Percentiles rank a stretch among this genome's conserved stretches.
These are phyloP conservation scores for Lecanicillium sp. DNA, from an alignment of 2,329 filamentous ascomycete species.

Conservation along the genomic window DNA sequence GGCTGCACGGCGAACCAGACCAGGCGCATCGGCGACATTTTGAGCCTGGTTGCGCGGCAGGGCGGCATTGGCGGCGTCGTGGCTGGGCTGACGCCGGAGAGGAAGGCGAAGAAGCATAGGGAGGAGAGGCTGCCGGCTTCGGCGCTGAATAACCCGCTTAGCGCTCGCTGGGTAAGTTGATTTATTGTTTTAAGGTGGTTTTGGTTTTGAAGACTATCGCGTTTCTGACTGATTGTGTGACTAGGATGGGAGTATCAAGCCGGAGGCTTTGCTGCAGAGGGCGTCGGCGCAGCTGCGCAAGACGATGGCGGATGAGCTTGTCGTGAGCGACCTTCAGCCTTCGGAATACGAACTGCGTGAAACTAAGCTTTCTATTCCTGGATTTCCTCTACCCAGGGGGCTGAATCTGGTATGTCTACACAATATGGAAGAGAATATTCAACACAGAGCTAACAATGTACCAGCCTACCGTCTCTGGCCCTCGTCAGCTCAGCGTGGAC, in stretches of 20 bases:
- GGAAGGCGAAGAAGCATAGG: background rate
- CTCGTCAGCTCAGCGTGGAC: constrained; percentile 16
- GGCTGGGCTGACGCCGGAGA: constrained; percentile 4
- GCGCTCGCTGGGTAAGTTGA: constrained; percentile 9
- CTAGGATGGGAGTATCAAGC: constrained; percentile 10
- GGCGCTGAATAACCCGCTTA: constrained; percentile 8
- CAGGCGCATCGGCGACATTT: constrained; percentile 14
- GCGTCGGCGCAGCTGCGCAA: constrained; percentile 9
- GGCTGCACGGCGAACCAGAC: constrained; percentile 17
- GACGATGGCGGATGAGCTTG: constrained; percentile 5
- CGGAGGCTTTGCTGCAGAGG: constrained; percentile 8
- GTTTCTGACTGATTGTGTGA: background rate
- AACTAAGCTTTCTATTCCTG: constrained; percentile 9
- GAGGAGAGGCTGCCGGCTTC: no score
- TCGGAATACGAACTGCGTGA: constrained; percentile 7
- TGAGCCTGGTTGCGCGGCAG: constrained; percentile 10
- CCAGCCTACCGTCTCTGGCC: constrained; percentile 19
- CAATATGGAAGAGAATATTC: no score
- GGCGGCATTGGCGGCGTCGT: constrained; percentile 12
- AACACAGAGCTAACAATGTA: no score
- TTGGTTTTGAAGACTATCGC: background rate
- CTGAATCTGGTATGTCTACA: constrained; percentile 14
- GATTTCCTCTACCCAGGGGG: constrained; percentile 10
- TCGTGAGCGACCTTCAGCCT: constrained; percentile 1
- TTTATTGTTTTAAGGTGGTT: background rate